These are phyloP conservation scores for Nepenthes gracilis DNA, from an alignment of 148 eudicot genomes.

Conservation along the genomic window DNA sequence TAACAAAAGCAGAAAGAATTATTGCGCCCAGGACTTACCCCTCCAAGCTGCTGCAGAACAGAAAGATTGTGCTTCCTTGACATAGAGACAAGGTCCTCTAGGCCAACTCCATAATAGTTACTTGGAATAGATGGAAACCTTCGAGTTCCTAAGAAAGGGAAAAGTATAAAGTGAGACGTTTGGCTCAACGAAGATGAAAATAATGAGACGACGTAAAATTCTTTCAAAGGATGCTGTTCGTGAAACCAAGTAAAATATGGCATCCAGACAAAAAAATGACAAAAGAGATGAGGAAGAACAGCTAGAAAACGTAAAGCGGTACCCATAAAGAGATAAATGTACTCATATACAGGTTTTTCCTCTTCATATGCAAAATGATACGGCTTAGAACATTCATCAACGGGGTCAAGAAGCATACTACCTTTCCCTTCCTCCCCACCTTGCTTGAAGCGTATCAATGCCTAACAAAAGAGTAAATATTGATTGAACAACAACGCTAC, in stretches of 20 bases:
- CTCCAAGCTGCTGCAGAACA: slow-evolving; percentile 50
- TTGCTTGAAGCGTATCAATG: slow-evolving; percentile 67
- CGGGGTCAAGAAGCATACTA: slow-evolving; percentile 8
- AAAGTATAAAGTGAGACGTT: neutral
- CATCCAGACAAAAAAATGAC: neutral
- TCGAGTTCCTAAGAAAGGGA: slow-evolving; percentile 21
- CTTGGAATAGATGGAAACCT: slow-evolving; percentile 20
- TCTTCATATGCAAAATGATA: neutral
- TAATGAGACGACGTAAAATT: neutral
- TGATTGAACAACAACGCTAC: neutral
- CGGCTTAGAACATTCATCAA: too few species aligned
- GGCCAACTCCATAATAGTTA: slow-evolving; percentile 48
- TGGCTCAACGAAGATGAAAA: neutral
- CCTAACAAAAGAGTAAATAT: slow-evolving; percentile 26
- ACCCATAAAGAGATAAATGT: too few species aligned
- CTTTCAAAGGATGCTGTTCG: neutral
- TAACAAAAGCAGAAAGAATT: neutral
- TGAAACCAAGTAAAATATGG: neutral
- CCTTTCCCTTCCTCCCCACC: slow-evolving; percentile 55
- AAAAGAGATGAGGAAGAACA: too few species aligned
- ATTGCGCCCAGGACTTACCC: slow-evolving; percentile 34
- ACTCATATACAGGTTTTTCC: too few species aligned
- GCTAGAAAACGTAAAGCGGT: too few species aligned
- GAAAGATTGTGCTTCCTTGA: slow-evolving; percentile 67
- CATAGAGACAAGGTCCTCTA: slow-evolving; percentile 53